Evolutionary conservation across 164 flowering plant species (phyloP).

Genomic region (Aristolochia fimbriata): DNA sequence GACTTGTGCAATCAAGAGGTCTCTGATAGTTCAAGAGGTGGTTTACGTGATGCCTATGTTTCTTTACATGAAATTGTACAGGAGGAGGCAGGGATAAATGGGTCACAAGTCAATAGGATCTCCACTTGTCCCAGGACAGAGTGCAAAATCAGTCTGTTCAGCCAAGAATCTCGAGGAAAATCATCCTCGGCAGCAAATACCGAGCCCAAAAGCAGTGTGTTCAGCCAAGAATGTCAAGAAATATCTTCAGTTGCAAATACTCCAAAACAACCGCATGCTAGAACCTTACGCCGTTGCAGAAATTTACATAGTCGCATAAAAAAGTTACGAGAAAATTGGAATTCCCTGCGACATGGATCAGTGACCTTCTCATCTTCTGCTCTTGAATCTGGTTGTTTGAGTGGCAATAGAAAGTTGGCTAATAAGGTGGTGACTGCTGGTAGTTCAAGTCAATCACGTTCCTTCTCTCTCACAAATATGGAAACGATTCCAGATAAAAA

Average conservation of each 20-base stretch:
- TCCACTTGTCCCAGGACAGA: no score
- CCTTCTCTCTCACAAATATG: slow-evolving; percentile 14
- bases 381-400: slow-evolving; percentile 6
- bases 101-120: not conserved
- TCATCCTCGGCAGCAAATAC: not conserved
- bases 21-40: not conserved
- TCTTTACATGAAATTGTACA: slow-evolving; percentile 36
- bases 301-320: slow-evolving; percentile 37
- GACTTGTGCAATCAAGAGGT: slow-evolving; percentile 6
- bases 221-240: not conserved
- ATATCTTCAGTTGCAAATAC: slow-evolving; percentile 3
- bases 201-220: not conserved
- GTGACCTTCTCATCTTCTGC: slow-evolving; percentile 33
- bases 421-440: not conserved
- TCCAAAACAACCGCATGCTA: slow-evolving; percentile 23
- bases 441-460: slow-evolving; percentile 7
- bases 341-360: slow-evolving; percentile 42
- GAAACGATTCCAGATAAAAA: slow-evolving; percentile 3
- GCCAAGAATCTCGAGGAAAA: no score
- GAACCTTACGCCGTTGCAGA: slow-evolving; percentile 37
- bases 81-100: slow-evolving; percentile 11
- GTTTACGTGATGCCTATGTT: slow-evolving; percentile 13
- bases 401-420: slow-evolving; percentile 2
- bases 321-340: slow-evolving; percentile 61
- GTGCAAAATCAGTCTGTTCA: no score